A percentile compares a stretch with the other conserved stretches of the same genome.
These are phyloP conservation scores for Verticillium nubilum DNA, from an alignment of 2,329 filamentous ascomycete genomes.

Conservation along the genomic window DNA sequence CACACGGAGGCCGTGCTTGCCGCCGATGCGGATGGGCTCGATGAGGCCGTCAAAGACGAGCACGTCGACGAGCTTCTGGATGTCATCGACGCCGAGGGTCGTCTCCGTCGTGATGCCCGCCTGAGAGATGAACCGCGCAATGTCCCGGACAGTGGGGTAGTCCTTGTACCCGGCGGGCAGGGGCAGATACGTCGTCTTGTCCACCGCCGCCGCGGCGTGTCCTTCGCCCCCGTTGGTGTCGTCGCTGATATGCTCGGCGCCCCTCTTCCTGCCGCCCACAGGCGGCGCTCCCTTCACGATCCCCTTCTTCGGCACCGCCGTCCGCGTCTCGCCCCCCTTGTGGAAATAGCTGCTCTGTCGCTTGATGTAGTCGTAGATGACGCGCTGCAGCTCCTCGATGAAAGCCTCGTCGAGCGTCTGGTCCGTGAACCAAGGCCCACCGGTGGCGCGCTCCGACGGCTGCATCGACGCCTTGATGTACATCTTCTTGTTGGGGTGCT, in stretches of 20 bases:
- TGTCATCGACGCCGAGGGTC: slow-evolving; percentile 65
- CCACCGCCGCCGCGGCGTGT: slow-evolving; percentile 18
- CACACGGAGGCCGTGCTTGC: slow-evolving; percentile 47
- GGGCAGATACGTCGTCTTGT: slow-evolving; percentile 40
- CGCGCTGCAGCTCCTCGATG: slow-evolving; percentile 68
- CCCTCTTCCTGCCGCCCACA: slow-evolving; percentile 43
- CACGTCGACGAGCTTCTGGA: slow-evolving; percentile 81
- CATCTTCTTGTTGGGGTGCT: slow-evolving; percentile 87
- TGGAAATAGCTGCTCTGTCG: slow-evolving; percentile 63
- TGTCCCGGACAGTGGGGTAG: slow-evolving; percentile 76
- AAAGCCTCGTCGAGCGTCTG: slow-evolving; percentile 85
- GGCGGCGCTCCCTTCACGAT: slow-evolving; percentile 42
- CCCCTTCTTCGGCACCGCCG: slow-evolving; percentile 51
- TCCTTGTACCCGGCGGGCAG: slow-evolving; percentile 62
- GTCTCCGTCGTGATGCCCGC: slow-evolving; percentile 68
- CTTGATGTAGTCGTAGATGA: slow-evolving; percentile 70
- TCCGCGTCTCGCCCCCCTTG: slow-evolving; percentile 26
- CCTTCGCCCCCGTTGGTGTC: slow-evolving; percentile 15
- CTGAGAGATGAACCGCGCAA: slow-evolving; percentile 68
- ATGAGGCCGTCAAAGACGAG: slow-evolving; percentile 84
- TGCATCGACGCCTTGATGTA: slow-evolving; percentile 85
- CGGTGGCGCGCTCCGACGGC: slow-evolving; percentile 85
- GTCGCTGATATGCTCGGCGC: slow-evolving; percentile 40
- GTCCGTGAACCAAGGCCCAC: slow-evolving; percentile 92
- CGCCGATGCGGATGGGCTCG: slow-evolving; percentile 53